phyloP scores from a whole-genome alignment of 441 rosid genomes.

The Pelargonium fulgidum region DNA sequence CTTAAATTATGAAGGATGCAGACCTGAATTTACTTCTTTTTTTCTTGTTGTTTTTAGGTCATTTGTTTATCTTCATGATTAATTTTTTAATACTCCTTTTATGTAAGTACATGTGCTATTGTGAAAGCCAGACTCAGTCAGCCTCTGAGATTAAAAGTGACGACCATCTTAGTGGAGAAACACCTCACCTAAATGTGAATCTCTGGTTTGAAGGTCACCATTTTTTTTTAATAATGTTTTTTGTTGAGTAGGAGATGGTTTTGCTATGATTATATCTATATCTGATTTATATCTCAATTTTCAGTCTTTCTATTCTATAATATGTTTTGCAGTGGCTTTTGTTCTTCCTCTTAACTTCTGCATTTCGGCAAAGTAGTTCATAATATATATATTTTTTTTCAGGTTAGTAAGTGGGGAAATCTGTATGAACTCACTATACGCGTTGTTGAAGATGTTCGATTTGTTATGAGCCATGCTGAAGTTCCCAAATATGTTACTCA shows the following conservation, averaged over 20 bases:
- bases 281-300: background rate
- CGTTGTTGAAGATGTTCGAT: conserved; percentile 73
- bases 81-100: background rate
- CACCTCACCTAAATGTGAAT: conserved; percentile 2
- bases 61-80: background rate
- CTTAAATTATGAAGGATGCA: background rate
- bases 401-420: conserved; percentile 69
- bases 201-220: background rate
- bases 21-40: background rate
- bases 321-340: conserved; percentile 6
- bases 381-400: conserved; percentile 28
- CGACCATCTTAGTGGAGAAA: background rate
- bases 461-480: conserved; percentile 71
- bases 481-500: conserved; percentile 64
- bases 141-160: background rate
- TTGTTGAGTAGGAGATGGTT: background rate
- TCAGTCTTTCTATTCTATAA: conserved; percentile 1
- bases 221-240: background rate
- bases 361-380: conserved; percentile 19
- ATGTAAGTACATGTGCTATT: background rate
- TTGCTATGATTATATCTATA: background rate
- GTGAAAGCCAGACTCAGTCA: background rate
- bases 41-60: background rate
- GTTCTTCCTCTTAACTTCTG: conserved; percentile 13
- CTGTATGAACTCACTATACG: conserved; percentile 58